phyloP scores from a whole-genome alignment of 2,329 filamentous ascomycete genomes.

The Phoma sp. region DNA sequence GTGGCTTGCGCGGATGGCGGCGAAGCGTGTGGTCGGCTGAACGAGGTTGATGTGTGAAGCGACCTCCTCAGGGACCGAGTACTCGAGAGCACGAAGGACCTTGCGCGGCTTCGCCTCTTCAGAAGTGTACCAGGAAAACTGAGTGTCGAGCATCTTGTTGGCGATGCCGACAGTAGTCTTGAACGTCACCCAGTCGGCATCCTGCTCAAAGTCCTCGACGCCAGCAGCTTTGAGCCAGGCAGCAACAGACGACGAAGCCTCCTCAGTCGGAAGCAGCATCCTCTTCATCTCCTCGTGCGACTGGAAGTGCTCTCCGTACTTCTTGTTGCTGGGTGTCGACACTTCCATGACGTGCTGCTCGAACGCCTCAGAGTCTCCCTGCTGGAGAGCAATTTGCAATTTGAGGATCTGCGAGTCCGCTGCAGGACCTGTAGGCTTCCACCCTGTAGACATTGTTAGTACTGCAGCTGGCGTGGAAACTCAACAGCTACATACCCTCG shows the following conservation, averaged over 20 bases:
- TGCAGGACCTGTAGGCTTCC: slow-evolving; percentile 30
- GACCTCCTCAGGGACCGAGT: slow-evolving; percentile 52
- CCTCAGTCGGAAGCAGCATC: slow-evolving; percentile 52
- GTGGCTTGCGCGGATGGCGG: slow-evolving; percentile 35
- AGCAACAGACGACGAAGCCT: slow-evolving; percentile 48
- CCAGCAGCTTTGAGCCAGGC: slow-evolving; percentile 56
- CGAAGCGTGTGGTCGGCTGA: slow-evolving; percentile 62
- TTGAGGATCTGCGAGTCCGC: slow-evolving; percentile 30
- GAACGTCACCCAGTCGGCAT: slow-evolving; percentile 48
- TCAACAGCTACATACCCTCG: slow-evolving; percentile 23
- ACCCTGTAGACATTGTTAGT: slow-evolving; percentile 24
- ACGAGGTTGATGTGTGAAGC: slow-evolving; percentile 55
- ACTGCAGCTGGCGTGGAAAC: background rate
- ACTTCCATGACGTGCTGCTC: slow-evolving; percentile 51
- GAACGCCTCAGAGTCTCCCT: slow-evolving; percentile 44
- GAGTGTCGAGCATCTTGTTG: slow-evolving; percentile 56
- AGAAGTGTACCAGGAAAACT: slow-evolving; percentile 55
- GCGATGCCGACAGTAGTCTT: slow-evolving; percentile 52
- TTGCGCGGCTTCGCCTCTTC: slow-evolving; percentile 47
- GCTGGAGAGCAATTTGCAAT: slow-evolving; percentile 42
- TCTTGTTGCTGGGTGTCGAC: slow-evolving; percentile 56
- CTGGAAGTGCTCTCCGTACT: slow-evolving; percentile 59
- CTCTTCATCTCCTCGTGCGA: slow-evolving; percentile 53
- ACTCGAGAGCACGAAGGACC: slow-evolving; percentile 54
- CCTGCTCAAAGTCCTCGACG: slow-evolving; percentile 46